A percentile compares a stretch with the other conserved stretches of the same genome.
phyloP scores from a whole-genome alignment of 495 filamentous ascomycete species.

The Sordaria brevicollis region DNA sequence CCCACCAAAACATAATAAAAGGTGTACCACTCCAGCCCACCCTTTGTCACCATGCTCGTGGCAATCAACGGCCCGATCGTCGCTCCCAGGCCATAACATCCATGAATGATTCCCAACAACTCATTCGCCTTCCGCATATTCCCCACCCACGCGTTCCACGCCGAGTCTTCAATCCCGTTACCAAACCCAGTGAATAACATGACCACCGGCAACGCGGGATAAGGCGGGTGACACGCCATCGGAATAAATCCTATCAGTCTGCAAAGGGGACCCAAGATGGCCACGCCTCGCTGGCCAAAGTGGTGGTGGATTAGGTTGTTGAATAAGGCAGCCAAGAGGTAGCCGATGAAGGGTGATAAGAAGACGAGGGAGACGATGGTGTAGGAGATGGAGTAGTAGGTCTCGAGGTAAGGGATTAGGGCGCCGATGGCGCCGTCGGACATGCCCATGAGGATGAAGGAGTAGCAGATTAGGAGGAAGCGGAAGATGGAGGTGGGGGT shows the following conservation, averaged over 20 bases:
- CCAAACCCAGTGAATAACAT: constrained; percentile 66
- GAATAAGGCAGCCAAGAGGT: constrained; percentile 65
- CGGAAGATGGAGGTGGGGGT: constrained; percentile 56
- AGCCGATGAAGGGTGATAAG: constrained; percentile 70
- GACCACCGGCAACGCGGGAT: constrained; percentile 59
- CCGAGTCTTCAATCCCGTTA: constrained; percentile 57
- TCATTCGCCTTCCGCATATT: constrained; percentile 63
- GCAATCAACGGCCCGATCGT: constrained; percentile 68
- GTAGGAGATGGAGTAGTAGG: constrained; percentile 62
- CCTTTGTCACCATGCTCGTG: constrained; percentile 57
- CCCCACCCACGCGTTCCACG: constrained; percentile 76
- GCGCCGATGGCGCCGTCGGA: constrained; percentile 74
- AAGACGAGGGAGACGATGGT: constrained; percentile 73
- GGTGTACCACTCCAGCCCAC: constrained; percentile 46
- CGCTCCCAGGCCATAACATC: constrained; percentile 67
- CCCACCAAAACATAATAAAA: constrained; percentile 61
- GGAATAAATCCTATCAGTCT: constrained; percentile 59
- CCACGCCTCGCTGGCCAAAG: constrained; percentile 67
- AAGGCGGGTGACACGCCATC: constrained; percentile 64
- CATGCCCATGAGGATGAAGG: constrained; percentile 68
- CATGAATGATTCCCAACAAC: constrained; percentile 61
- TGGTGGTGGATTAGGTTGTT: constrained; percentile 47
- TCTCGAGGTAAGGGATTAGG: constrained; percentile 38
- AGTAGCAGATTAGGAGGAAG: constrained; percentile 55
- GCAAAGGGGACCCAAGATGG: constrained; percentile 51